Evolutionary conservation across 768 basidiomycete genomes (phyloP).

Genomic region (Hemileccinum impolitum): DNA sequence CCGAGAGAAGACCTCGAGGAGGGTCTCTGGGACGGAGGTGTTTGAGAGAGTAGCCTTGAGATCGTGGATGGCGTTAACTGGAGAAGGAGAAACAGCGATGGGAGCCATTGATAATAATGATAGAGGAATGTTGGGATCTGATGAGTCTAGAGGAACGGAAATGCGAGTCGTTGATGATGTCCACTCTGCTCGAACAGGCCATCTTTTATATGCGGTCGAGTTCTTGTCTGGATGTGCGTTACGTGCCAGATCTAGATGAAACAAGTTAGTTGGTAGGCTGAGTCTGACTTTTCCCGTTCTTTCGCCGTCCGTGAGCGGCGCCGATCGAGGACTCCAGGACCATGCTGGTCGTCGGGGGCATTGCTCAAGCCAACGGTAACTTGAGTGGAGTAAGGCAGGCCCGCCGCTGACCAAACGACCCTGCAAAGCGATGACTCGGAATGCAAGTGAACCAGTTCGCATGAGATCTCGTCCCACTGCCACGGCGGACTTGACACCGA

Average conservation of each 20-base stretch:
- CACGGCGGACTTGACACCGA: too few species aligned
- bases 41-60: not conserved
- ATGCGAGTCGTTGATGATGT: not conserved
- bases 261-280: not conserved
- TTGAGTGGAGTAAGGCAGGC: too few species aligned
- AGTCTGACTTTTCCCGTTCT: not conserved
- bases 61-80: not conserved
- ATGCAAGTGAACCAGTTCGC: too few species aligned
- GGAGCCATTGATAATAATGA: not conserved
- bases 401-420: too few species aligned
- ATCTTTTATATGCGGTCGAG: constrained; percentile 19
- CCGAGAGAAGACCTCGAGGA: constrained; percentile 19
- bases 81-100: not conserved
- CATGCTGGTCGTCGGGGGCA: too few species aligned
- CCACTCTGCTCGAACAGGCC: constrained; percentile 1
- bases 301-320: too few species aligned
- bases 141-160: not conserved
- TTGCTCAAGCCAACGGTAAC: too few species aligned
- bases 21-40: not conserved
- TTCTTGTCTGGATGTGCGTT: too few species aligned
- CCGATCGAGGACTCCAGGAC: too few species aligned
- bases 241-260: not conserved
- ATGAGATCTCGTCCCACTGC: too few species aligned
- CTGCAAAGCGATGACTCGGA: too few species aligned
- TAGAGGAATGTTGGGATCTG: too few species aligned